Conservation (phyloP, 768 basidiomycete species). For the Rhizopogon sp. region DNA sequence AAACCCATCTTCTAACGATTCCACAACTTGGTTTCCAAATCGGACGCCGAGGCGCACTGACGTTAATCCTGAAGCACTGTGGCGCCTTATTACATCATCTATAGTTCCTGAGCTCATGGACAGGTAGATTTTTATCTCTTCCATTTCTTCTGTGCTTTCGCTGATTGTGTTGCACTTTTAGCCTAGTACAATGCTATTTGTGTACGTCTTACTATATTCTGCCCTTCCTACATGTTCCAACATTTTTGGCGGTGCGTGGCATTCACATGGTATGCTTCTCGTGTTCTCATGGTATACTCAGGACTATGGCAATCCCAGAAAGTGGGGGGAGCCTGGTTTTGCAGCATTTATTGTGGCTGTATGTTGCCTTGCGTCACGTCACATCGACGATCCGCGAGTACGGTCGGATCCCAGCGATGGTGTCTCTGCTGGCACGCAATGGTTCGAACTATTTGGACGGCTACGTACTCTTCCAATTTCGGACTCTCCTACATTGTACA, state of each 20-base stretch:
- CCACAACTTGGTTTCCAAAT: slow-evolving; percentile 78
- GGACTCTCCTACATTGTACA: slow-evolving; percentile 87
- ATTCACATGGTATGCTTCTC: slow-evolving; percentile 6
- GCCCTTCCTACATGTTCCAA: slow-evolving; percentile 89
- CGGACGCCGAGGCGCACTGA: slow-evolving; percentile 69
- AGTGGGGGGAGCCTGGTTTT: slow-evolving; percentile 95
- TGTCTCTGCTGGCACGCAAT: slow-evolving; percentile 84
- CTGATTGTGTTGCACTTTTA: slow-evolving; percentile 23
- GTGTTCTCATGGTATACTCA: slow-evolving; percentile 25
- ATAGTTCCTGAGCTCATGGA: slow-evolving; percentile 93
- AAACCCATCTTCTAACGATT: slow-evolving; percentile 28
- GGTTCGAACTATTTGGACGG: slow-evolving; percentile 85
- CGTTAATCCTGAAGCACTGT: slow-evolving; percentile 81
- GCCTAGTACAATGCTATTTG: slow-evolving; percentile 78
- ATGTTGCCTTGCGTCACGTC: slow-evolving; percentile 87
- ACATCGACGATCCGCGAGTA: slow-evolving; percentile 89
- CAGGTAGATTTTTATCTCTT: slow-evolving; percentile 46
- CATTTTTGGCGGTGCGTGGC: slow-evolving; percentile 66
- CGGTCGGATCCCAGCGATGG: slow-evolving; percentile 78
- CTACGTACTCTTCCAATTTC: slow-evolving; percentile 86
- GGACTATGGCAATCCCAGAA: slow-evolving; percentile 92
- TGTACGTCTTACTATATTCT: slow-evolving; percentile 93
- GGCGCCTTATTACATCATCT: slow-evolving; percentile 82
- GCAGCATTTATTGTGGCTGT: slow-evolving; percentile 91
- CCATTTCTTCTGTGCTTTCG: slow-evolving; percentile 5